Percentiles rank a stretch among this genome's conserved stretches.
Evolutionary conservation across 2,329 filamentous ascomycete genomes (phyloP).

Genomic region (Pseudopyricularia cyperi): DNA sequence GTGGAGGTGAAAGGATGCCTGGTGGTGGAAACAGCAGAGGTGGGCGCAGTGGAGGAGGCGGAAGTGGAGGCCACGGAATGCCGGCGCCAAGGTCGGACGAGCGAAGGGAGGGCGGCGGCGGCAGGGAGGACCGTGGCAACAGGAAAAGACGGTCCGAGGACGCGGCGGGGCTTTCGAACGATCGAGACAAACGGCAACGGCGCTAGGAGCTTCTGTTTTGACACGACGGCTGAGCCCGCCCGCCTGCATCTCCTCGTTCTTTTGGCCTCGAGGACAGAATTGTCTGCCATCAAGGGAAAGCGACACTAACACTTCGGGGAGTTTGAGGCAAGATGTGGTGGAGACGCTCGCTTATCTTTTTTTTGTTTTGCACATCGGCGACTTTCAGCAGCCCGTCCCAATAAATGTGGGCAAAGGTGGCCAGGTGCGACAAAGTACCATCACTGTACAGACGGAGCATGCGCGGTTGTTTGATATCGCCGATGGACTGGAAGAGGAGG

Average conservation of each 20-base stretch:
- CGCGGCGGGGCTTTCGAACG: constrained; percentile 30
- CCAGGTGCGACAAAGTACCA: neutral
- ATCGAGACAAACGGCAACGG: constrained; percentile 42
- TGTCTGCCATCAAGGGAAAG: neutral
- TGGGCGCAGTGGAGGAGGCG: constrained; percentile 19
- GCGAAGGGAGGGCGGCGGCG: constrained; percentile 17
- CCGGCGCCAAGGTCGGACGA: constrained; percentile 12
- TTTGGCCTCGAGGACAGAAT: neutral
- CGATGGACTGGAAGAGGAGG: neutral
- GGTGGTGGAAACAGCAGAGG: constrained; percentile 17
- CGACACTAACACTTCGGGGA: neutral
- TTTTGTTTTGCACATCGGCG: neutral
- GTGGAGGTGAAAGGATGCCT: constrained; percentile 22
- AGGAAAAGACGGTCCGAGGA: constrained; percentile 37
- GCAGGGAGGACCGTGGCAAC: constrained; percentile 22
- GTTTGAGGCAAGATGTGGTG: neutral
- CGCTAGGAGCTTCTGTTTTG: constrained; percentile 20
- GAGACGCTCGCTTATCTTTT: neutral
- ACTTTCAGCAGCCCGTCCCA: neutral
- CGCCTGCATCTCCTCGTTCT: neutral
- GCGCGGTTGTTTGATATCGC: neutral
- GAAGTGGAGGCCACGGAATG: constrained; percentile 12
- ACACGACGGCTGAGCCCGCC: neutral
- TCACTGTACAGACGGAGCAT: neutral
- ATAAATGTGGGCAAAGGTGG: neutral